These are phyloP conservation scores for Houttuynia cordata DNA, from an alignment of 164 flowering plant genomes.

Conservation along the genomic window DNA sequence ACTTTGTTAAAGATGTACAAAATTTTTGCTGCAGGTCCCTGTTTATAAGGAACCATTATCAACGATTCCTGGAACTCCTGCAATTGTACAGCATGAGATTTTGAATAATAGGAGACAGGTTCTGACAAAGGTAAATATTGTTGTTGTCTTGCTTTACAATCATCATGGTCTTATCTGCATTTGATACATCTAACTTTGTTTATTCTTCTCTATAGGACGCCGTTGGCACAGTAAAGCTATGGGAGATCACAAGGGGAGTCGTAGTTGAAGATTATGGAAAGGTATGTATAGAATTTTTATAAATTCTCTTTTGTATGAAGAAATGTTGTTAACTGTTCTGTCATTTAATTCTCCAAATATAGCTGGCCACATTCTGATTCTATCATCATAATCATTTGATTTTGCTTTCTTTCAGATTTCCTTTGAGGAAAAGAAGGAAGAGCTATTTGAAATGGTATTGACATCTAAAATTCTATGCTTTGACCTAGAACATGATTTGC, in stretches of 20 bases:
- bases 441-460: conserved; percentile 87
- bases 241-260: conserved; percentile 90
- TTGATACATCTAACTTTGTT: not conserved
- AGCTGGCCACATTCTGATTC: not conserved
- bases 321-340: not conserved
- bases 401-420: conserved; percentile 38
- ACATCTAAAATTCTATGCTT: not conserved
- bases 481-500: not conserved
- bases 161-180: not conserved
- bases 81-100: conserved; percentile 86
- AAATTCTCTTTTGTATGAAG: not conserved
- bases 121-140: conserved; percentile 62
- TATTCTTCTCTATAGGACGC: conserved; percentile 45
- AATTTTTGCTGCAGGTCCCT: conserved; percentile 44
- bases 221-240: conserved; percentile 74
- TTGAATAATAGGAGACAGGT: conserved; percentile 89
- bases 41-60: conserved; percentile 60
- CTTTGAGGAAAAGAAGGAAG: conserved; percentile 87
- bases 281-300: conserved; percentile 24
- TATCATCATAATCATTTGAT: not conserved
- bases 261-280: conserved; percentile 89
- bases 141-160: not conserved
- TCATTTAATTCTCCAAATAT: too few relatives aligned
- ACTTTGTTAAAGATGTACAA: conserved; percentile 2
- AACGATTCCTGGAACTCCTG: conserved; percentile 70